These are phyloP conservation scores for Leptosphaerulina australis DNA, from an alignment of 2,329 filamentous ascomycete species.

Conservation along the genomic window DNA sequence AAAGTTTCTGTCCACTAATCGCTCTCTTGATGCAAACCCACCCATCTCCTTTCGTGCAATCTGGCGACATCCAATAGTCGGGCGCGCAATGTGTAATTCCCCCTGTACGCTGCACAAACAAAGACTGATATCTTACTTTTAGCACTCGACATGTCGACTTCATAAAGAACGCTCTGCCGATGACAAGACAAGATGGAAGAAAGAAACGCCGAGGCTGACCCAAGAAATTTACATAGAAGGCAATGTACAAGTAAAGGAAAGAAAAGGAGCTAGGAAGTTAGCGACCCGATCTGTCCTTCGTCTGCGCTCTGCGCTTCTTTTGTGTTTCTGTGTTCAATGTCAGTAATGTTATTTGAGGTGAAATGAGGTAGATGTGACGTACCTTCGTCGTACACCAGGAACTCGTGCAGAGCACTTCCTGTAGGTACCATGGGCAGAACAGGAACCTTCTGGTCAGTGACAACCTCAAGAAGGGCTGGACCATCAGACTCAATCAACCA, in stretches of 20 bases:
- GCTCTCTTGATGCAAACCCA: neutral
- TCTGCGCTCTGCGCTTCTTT: constrained; percentile 41
- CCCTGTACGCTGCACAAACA: neutral
- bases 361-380: constrained; percentile 43
- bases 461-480: constrained; percentile 89
- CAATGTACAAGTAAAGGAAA: constrained; percentile 16
- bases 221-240: constrained; percentile 30
- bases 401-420: constrained; percentile 87
- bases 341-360: constrained; percentile 3
- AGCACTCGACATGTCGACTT: neutral
- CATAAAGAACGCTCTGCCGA: constrained; percentile 7
- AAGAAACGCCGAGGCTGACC: constrained; percentile 26
- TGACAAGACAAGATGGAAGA: neutral
- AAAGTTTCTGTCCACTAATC: no score
- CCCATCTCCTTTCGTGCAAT: neutral
- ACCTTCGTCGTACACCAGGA: constrained; percentile 85
- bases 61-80: neutral
- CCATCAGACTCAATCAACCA: constrained; percentile 87
- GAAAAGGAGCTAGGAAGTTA: constrained; percentile 13
- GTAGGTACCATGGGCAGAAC: constrained; percentile 98
- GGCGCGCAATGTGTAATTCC: no score
- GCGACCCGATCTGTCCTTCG: constrained; percentile 37
- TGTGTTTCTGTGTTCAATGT: constrained; percentile 23
- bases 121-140: constrained; percentile 16
- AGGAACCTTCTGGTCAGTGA: constrained; percentile 87